Evolutionary conservation across 2,329 filamentous ascomycete genomes (phyloP), one percentile per base, ranked within the genome.

Genomic region (Myriosclerotinia scirpicola): DNA sequence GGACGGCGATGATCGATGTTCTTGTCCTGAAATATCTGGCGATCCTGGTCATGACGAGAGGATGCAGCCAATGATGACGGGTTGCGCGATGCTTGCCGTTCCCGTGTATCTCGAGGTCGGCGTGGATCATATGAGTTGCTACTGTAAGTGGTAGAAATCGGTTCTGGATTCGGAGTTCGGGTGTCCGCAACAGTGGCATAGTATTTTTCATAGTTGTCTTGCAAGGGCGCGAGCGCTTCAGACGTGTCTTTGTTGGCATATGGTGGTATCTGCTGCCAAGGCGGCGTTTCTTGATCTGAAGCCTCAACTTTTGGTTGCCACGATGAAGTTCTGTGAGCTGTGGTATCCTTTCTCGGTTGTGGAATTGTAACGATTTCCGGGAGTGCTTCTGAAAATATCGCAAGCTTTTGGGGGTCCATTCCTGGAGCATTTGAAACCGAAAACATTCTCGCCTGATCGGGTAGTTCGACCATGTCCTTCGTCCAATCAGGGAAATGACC

Each of bases 381-480:
- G 64, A 86, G 81, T 9, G 82, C 81, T 56, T 81, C 81, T 12
- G 79, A 79, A 67, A 86, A 79, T 52, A 85, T 77, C 46, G 78
- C 78, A 14, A 85, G 76, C 73, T 86, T 87, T 55, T 81, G 76
- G 52, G 84, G 81, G 72, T 86, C 82, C 81, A 87, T 86, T 15
- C 85, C 85, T 11, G 79, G 80, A 44, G 81, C 80, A 66, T 81
- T 78, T 22, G 82, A 77, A 34, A 87, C 76, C 34, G 80, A 79
- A 30, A 76, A 77, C 53, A 87, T 80, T 64, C 81, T 76, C 26
- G 79, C 77, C 40, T 79, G 77, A 69, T 84, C 82, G 1, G 86
- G 86, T 54, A 88, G 77, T 69, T 85, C 81, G 63, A 89, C 81
- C 85, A 89, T 87, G 67, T 87, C 81, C 48, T 79, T 80, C 67